These are phyloP conservation scores for Pseudozyma pruni DNA, from an alignment of 1,284 basidiomycete species.

Conservation along the genomic window DNA sequence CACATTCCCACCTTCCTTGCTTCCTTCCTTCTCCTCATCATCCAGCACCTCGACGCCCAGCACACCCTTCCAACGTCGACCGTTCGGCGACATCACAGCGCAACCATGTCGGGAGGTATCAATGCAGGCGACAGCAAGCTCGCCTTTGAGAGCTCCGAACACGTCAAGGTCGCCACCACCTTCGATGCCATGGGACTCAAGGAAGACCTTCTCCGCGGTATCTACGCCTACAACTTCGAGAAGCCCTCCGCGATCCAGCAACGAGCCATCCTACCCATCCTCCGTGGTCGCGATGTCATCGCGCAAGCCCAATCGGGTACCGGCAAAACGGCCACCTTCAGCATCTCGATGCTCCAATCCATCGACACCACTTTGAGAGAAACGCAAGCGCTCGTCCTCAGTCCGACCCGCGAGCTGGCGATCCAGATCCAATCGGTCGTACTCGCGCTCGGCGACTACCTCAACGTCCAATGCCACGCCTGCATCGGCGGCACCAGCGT, in stretches of 20 bases:
- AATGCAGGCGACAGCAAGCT: conserved; percentile 73
- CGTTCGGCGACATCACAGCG: too few relatives aligned
- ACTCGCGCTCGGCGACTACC: conserved; percentile 95
- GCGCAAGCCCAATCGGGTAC: conserved; percentile 99
- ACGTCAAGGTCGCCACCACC: conserved; percentile 76
- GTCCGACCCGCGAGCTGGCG: conserved; percentile 72
- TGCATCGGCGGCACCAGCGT: conserved; percentile 98
- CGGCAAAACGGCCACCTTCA: conserved; percentile 96
- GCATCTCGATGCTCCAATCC: conserved; percentile 74
- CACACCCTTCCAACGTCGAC: neutral
- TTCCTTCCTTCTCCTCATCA: neutral
- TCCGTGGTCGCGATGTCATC: conserved; percentile 86
- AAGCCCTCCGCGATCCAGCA: conserved; percentile 60
- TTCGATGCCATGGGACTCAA: conserved; percentile 89
- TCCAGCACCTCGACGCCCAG: neutral
- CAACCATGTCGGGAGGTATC: conserved; percentile 49
- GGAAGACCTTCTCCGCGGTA: conserved; percentile 93
- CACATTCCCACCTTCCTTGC: conserved; percentile 1
- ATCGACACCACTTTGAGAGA: conserved; percentile 96
- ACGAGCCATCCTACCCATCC: conserved; percentile 64
- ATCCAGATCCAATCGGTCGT: conserved; percentile 99
- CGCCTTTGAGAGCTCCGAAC: conserved; percentile 96
- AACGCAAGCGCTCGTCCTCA: conserved; percentile 94
- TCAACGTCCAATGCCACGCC: conserved; percentile 99
- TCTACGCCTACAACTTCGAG: conserved; percentile 87